Base-by-base conservation (phyloP, 257 asterid genomes). In the Paulownia fortunei region DNA sequence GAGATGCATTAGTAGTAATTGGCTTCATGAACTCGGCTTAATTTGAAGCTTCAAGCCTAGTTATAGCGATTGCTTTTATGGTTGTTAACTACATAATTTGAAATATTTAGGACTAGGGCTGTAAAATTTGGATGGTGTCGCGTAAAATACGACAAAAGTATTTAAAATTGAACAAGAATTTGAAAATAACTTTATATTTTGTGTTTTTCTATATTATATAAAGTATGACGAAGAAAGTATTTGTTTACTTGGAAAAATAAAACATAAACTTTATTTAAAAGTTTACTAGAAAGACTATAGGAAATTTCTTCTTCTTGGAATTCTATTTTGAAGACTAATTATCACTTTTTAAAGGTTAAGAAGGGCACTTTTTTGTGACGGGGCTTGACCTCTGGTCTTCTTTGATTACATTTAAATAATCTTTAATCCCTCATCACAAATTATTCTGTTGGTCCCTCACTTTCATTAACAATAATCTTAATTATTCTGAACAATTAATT, bases 371-470 rank as follows among this genome's bases (percentile, higher is more conserved):
- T 39, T 36, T 30, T 39, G 78, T 34, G 81, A 55, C 58, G 27
- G n/a, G 59, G 51, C 58, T 82, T 76, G 87, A 83, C 85, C 59
- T 79, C 34, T 36, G 32, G 84, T 82, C 80, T 42, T 47, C 72
- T 72, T n/a, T 21, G 55, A 69, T 77, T 76, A 70, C 30, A 68
- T 49, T 69, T n/a, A 46, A 72, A 72, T 69, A 75, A 51, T 67
- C 51, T 34, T 61, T 51, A 61, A 66, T 18, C 49, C 36, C 37
- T 19, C 37, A 21, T 23, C 39, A 63, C 26, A 56, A 61, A 72
- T 69, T 73, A 69, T 80, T 81, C 76, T 27, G 26, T 44, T 46
- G 87, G 78, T 16, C 84, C 82, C 74, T 46, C 70, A 66, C 26
- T 24, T 52, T 34, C 37, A 72, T 44, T 46, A 46, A 36, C 44